Evolutionary conservation across 495 filamentous ascomycete genomes (phyloP), one percentile per base, ranked within the genome.

Genomic region (Annulohypoxylon maeteangense): DNA sequence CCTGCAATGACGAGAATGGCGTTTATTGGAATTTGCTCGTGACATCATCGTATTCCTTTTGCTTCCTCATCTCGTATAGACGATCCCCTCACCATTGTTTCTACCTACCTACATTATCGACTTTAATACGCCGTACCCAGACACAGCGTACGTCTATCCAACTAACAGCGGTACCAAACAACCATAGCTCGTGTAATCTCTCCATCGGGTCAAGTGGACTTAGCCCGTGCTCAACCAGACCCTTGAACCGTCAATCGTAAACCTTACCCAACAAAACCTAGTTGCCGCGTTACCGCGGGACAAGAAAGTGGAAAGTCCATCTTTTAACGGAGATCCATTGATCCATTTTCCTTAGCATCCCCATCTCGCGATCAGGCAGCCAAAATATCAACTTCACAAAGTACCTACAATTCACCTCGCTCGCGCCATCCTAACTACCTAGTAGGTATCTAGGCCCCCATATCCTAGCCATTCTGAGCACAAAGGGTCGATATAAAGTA

Each of bases 91-190:
- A 51, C 22, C 47, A 27, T 2, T 10, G 11, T 50, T 25, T 50
- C 18, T 50, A n/a, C n/a, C n/a, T n/a, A n/a, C n/a, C n/a, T n/a
- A 47, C 42, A 47, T 20, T 11, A 23, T 25, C 20, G 6, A 23
- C 3, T 48, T 20, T 34, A 16, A 16, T 63, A 54, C 32, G 14
- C 22, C 20, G 47, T 40, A 54, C 36, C 42, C 40, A 29, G 12
- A 53, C 18, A 27, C 32, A 50, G 61, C 42, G 61, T 64, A 44
- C 8, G 18, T 55, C 61, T 64, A 64, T 64, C 25, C 34, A 22
- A 25, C 27, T 48, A 14, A 31, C 16, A n/a, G 0, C 23, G 22
- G 25, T 48, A 50, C 32, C 25, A 34, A 61, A 23, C 23, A 7
- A 20, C 59, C 59, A 38, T 62, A 51, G 40, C 23, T 51, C 47